Base-by-base conservation (phyloP, 2,329 filamentous ascomycete species). In the Pochonia chlamydosporia region DNA sequence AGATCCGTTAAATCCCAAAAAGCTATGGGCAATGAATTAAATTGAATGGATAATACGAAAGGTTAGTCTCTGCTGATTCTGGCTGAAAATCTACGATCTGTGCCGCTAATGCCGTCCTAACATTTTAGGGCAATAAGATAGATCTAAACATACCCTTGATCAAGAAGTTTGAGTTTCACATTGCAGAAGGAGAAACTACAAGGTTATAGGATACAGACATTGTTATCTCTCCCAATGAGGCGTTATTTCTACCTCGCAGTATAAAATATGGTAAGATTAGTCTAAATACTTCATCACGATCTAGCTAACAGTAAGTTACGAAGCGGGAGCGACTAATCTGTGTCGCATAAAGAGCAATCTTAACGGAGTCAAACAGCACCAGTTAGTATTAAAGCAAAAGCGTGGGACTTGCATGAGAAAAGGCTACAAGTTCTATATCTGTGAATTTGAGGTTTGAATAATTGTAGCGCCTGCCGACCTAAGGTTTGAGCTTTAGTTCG, bases 391-490 rank as follows among this genome's bases (percentile, higher is more conserved):
- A 30, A 70, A 67, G 49, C 55, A 68, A 39, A 68, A 69, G 40
- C 51, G 63, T 3, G 55, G 60, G 2, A 59, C 56, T 0, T 62
- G 64, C 16, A 64, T 68, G 44, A 54, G 55, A 7, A 59, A 57
- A 14, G 63, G 67, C 8, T 59, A 62, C 43, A 64, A 59, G 33
- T 73, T 63, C 46, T 72, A 67, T 37, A 52, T 69, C 4, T 70
- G 66, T 40, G 60, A 59, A 6, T 73, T 73, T 44, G 74, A 78
- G 43, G 70, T 82, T 0, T 71, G 77, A 47, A 76, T 79, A 4
- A 66, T 79, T 30, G 72, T 77, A 3, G 77, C 75, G 1, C 71
- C 75, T 1, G 73, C 80, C 0, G 79, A 83, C 47, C 61, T 83
- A 30, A 56, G 60, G 5, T 73, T 73, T 40, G 67, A 70, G 49